phyloP scores from a whole-genome alignment of 2,329 filamentous ascomycete species.

The Epichloe amarillans region DNA sequence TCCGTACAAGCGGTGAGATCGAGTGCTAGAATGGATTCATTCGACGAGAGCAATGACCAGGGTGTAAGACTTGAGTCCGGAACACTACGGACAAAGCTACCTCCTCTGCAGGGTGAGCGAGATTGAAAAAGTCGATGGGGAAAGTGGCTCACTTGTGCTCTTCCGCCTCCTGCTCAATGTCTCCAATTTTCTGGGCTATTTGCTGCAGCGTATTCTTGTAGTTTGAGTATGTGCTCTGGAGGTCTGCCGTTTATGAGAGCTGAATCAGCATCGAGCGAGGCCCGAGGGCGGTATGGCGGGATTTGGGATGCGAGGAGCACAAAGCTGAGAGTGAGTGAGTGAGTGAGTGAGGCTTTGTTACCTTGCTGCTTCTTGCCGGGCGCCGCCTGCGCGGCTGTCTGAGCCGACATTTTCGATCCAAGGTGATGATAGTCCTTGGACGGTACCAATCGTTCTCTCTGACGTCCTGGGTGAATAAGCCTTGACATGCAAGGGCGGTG shows the following conservation, averaged over 20 bases:
- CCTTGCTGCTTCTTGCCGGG: slow-evolving; percentile 64
- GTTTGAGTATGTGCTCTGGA: slow-evolving; percentile 67
- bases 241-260: slow-evolving; percentile 37
- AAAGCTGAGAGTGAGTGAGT: no score
- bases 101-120: not conserved
- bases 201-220: slow-evolving; percentile 74
- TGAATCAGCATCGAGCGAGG: not conserved
- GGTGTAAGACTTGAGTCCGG: not conserved
- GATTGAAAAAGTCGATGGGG: not conserved
- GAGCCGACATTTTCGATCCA: slow-evolving; percentile 8
- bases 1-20: slow-evolving; percentile 24
- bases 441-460: not conserved
- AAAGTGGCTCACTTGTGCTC: slow-evolving; percentile 77
- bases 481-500: not conserved
- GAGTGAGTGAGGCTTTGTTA: slow-evolving; percentile 17
- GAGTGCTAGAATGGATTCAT: not conserved
- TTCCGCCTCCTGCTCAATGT: slow-evolving; percentile 93
- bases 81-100: not conserved
- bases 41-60: not conserved
- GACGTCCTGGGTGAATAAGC: not conserved
- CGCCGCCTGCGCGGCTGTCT: slow-evolving; percentile 24
- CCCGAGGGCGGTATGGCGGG: not conserved
- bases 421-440: no score
- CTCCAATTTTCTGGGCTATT: slow-evolving; percentile 89
- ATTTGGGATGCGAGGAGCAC: no score